Evolutionary conservation across 768 basidiomycete genomes (phyloP).

Genomic region (Kondoa subrosea): DNA sequence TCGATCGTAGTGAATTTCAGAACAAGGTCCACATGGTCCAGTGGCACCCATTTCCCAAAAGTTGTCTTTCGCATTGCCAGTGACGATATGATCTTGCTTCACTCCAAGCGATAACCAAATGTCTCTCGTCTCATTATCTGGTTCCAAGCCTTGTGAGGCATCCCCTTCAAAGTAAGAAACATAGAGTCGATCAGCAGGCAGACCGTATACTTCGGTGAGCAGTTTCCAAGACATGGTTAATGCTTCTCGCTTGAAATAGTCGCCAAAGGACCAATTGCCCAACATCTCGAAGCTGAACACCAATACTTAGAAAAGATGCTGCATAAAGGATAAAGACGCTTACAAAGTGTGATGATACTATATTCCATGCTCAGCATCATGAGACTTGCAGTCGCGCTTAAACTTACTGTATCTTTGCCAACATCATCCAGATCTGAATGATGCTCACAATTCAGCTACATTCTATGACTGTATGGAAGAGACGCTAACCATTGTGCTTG

Average conservation of each 20-base stretch:
- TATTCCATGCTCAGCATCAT: background rate
- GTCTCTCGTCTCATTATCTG: conserved; percentile 74
- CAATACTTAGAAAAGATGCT: conserved; percentile 39
- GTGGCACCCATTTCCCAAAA: conserved; percentile 99
- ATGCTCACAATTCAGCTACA: background rate
- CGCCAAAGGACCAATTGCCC: conserved; percentile 99
- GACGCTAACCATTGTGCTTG: background rate
- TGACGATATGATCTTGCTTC: conserved; percentile 70
- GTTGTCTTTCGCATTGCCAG: conserved; percentile 91
- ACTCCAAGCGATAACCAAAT: conserved; percentile 81
- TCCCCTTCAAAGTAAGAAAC: conserved; percentile 98
- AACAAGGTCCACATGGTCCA: conserved; percentile 94
- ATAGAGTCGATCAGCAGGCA: conserved; percentile 79
- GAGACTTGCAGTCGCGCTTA: background rate
- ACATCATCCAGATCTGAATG: conserved; percentile 85
- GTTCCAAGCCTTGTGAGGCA: conserved; percentile 58
- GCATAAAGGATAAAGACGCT: background rate
- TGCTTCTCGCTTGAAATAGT: conserved; percentile 99
- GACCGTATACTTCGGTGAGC: conserved; percentile 68
- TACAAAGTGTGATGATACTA: conserved; percentile 48
- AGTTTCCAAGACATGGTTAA: conserved; percentile 87
- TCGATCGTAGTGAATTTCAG: conserved; percentile 91
- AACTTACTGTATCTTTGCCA: conserved; percentile 57
- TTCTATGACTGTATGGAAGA: too few species aligned
- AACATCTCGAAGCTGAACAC: conserved; percentile 77